phyloP scores from a whole-genome alignment of 352 stramenopile species.

The Ophiocytium majus region DNA sequence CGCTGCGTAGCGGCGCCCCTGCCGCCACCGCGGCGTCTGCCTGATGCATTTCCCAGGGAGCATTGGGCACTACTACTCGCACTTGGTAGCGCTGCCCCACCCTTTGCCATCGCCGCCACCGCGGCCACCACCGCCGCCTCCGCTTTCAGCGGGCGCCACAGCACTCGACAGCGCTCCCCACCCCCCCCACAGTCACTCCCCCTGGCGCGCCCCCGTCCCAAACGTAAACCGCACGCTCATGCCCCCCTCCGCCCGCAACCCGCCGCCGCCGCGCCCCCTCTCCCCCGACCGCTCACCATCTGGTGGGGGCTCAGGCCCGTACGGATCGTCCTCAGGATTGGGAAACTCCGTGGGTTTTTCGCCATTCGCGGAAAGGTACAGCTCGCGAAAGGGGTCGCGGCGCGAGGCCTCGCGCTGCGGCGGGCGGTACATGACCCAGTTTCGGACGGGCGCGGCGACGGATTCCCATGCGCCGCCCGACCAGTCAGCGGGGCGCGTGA shows the following conservation, averaged over 20 bases:
- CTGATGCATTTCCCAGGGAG: no score
- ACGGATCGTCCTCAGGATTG: not conserved
- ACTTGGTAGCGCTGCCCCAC: no score
- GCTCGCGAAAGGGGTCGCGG: not conserved
- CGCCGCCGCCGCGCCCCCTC: not conserved
- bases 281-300: not conserved
- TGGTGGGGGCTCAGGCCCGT: slow-evolving; percentile 8
- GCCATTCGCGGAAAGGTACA: not conserved
- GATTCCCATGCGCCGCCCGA: not conserved
- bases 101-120: no score
- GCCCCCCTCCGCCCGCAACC: no score
- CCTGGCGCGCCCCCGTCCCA: not conserved
- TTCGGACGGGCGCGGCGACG: not conserved
- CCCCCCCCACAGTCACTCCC: not conserved
- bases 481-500: not conserved
- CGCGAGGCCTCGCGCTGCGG: not conserved
- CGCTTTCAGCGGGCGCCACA: no score
- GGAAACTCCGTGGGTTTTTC: not conserved
- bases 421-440: not conserved
- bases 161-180: no score
- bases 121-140: no score
- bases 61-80: no score
- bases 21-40: no score
- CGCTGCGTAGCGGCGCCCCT: no score
- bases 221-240: not conserved